Conservation (phyloP, 441 rosid species). For the Hypseocharis bilobata region DNA sequence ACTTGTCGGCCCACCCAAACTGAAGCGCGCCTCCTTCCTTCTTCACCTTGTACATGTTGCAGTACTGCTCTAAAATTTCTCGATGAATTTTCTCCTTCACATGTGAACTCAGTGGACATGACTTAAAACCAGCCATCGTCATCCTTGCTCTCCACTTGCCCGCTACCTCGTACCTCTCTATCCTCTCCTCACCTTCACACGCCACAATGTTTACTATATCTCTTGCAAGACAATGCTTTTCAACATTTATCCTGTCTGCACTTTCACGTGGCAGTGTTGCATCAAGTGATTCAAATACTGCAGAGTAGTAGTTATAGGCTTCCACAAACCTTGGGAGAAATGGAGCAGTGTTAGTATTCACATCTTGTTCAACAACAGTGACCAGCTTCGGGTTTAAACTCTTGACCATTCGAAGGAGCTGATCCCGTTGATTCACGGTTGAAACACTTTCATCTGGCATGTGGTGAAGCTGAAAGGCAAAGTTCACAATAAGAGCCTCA, state of each 20-base stretch:
- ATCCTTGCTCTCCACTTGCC: constrained; percentile 97
- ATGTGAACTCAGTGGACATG: constrained; percentile 47
- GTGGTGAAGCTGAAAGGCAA: constrained; percentile 94
- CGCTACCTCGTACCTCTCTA: constrained; percentile 80
- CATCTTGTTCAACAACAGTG: constrained; percentile 86
- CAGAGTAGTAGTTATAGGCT: constrained; percentile 84
- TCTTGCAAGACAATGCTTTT: constrained; percentile 88
- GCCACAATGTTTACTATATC: constrained; percentile 90
- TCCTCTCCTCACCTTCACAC: constrained; percentile 92
- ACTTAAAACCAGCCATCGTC: constrained; percentile 80
- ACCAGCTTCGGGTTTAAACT: constrained; percentile 81
- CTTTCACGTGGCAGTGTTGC: constrained; percentile 87
- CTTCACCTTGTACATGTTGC: constrained; percentile 51
- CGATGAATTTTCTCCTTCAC: constrained; percentile 38
- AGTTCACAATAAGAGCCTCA: constrained; percentile 76
- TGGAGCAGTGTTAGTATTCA: constrained; percentile 86
- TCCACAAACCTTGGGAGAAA: constrained; percentile 69
- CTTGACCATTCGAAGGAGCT: constrained; percentile 81
- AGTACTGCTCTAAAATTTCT: constrained; percentile 53
- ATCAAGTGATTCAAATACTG: constrained; percentile 83
- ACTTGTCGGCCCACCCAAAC: constrained; percentile 86
- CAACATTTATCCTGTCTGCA: constrained; percentile 91
- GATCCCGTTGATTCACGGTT: constrained; percentile 76
- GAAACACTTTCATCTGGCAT: constrained; percentile 99
- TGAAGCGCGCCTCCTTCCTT: constrained; percentile 66